A percentile compares a stretch with the other conserved stretches of the same genome.
Conservation (phyloP, 805 yeast species). For the Nakazawaea siamensis region DNA sequence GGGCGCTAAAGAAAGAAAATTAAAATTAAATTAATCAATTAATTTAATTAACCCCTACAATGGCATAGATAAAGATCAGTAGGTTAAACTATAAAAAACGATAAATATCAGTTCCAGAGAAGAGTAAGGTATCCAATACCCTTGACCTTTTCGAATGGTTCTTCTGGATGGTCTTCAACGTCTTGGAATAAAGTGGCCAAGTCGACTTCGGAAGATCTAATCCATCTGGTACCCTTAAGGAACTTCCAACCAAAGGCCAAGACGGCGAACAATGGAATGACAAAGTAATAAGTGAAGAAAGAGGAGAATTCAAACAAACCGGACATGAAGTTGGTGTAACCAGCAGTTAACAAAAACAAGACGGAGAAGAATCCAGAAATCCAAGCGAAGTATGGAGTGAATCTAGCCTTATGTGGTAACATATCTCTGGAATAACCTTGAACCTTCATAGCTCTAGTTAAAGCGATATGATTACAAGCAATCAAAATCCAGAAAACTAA, state of each 20-base stretch:
- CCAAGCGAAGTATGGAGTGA: slow-evolving; percentile 61
- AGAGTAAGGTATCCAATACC: slow-evolving; percentile 17
- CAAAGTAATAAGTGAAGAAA: slow-evolving; percentile 23
- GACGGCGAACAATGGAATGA: slow-evolving; percentile 28
- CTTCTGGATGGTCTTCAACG: slow-evolving; percentile 22
- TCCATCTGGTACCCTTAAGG: slow-evolving; percentile 32
- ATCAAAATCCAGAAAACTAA: slow-evolving; percentile 25
- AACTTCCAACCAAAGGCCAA: slow-evolving; percentile 27
- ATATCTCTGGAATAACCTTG: slow-evolving; percentile 61
- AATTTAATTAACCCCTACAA: no score
- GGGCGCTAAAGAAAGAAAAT: no score
- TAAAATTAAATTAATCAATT: no score
- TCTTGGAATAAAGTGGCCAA: slow-evolving; percentile 21
- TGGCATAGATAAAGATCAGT: no score
- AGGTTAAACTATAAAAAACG: no score
- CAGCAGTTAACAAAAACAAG: slow-evolving; percentile 25
- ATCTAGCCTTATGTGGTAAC: slow-evolving; percentile 63
- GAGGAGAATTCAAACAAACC: slow-evolving; percentile 20
- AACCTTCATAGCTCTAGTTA: slow-evolving; percentile 65
- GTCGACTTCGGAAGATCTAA: slow-evolving; percentile 18
- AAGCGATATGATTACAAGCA: slow-evolving; percentile 33
- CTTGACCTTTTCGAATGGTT: slow-evolving; percentile 16
- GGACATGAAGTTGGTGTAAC: slow-evolving; percentile 25
- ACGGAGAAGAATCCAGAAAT: slow-evolving; percentile 19
- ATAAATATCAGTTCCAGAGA: no score